These are phyloP conservation scores for Eucalyptus fibrosa DNA, from an alignment of 345 rosid species.

Conservation along the genomic window DNA sequence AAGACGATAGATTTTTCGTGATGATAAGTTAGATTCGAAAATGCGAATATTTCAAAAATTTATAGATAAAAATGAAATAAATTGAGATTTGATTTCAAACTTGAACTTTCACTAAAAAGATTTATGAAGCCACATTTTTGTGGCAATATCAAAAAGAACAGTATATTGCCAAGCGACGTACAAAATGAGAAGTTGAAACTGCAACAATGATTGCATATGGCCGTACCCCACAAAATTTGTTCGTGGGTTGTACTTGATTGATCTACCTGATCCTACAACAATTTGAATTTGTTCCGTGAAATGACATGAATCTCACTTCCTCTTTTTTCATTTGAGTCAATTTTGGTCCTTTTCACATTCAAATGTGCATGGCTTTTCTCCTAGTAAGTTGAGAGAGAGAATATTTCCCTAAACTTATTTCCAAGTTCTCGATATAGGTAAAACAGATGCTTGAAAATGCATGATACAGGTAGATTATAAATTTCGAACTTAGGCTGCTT, in stretches of 20 bases:
- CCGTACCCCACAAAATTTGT: background rate
- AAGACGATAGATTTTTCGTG: fast-evolving
- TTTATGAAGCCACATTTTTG: background rate
- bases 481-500: background rate
- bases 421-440: background rate
- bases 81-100: background rate
- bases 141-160: background rate
- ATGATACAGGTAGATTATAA: background rate
- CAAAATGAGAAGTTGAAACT: background rate
- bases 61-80: background rate
- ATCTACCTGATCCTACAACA: background rate
- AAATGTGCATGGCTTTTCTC: fast-evolving
- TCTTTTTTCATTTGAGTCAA: fast-evolving
- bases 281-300: background rate
- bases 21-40: background rate
- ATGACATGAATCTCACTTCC: background rate
- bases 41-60: background rate
- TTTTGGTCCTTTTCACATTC: background rate
- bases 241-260: background rate
- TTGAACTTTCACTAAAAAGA: background rate
- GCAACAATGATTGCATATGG: background rate
- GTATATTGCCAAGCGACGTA: fast-evolving
- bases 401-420: background rate
- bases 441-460: background rate
- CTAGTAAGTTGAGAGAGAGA: background rate